Percentiles rank a stretch among this genome's conserved stretches.
Evolutionary conservation across 2,329 filamentous ascomycete species (phyloP).

Genomic region (Fusarium solani-melongenae): DNA sequence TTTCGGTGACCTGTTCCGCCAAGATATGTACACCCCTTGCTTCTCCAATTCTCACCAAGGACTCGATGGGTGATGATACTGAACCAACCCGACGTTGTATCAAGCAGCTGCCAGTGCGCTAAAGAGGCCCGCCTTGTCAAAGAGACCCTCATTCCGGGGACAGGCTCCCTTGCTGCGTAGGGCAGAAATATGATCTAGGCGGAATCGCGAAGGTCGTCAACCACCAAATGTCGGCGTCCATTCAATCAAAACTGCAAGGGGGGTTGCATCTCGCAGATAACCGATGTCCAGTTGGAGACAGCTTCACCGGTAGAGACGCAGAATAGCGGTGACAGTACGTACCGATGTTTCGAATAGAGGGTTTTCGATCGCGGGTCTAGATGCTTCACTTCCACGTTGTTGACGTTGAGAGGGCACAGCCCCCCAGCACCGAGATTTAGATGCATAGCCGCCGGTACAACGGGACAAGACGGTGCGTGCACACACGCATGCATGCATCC

Average conservation of each 20-base stretch:
- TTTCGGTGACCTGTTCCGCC: not conserved
- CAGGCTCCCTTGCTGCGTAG: not conserved
- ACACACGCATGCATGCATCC: not conserved
- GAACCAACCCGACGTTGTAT: not conserved
- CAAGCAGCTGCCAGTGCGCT: not conserved
- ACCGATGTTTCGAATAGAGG: not conserved
- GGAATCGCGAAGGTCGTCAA: not conserved
- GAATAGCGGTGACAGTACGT: constrained; percentile 39
- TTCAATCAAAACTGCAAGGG: not conserved
- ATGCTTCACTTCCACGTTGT: not conserved
- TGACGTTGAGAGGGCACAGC: not conserved
- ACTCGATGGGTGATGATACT: not conserved
- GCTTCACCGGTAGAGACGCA: not conserved
- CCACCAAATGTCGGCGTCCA: not conserved
- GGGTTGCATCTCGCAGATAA: not conserved
- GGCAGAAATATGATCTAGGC: not conserved
- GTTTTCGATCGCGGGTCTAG: not conserved
- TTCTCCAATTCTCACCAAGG: not conserved
- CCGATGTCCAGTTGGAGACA: not conserved
- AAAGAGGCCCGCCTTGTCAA: not conserved
- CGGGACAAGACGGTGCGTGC: not conserved
- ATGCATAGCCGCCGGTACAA: not conserved
- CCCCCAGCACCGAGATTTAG: not conserved
- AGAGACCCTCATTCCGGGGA: not conserved
- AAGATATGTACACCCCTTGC: not conserved